Conservation (phyloP, 768 basidiomycete species). For the Mycena rebaudengoi region DNA sequence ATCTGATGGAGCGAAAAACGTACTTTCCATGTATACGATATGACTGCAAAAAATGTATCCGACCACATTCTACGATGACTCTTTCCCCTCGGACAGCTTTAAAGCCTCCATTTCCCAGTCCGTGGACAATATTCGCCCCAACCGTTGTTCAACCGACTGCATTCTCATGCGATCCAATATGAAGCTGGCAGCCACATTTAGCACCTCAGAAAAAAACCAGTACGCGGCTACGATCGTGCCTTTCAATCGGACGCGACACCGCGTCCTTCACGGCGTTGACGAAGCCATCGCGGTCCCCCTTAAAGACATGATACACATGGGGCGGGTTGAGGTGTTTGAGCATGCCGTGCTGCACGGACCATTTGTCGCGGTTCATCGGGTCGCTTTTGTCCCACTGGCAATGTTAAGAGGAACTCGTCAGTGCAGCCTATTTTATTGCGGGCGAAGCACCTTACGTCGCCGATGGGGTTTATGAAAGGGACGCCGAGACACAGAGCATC, state of each 20-base stretch:
- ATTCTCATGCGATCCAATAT: conserved; percentile 43
- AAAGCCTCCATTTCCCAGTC: conserved; percentile 40
- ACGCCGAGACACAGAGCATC: conserved; percentile 45
- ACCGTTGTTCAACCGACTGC: conserved; percentile 21
- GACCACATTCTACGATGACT: neutral
- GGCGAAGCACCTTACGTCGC: conserved; percentile 2
- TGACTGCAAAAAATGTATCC: too few relatives aligned
- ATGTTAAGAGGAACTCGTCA: too few relatives aligned
- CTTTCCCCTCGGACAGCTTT: neutral
- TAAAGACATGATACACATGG: conserved; percentile 44
- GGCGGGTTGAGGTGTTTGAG: conserved; percentile 40
- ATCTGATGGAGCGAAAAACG: neutral
- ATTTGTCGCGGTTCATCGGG: conserved; percentile 34
- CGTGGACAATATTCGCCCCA: conserved; percentile 36
- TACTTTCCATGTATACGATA: too few relatives aligned
- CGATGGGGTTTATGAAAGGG: conserved; percentile 47
- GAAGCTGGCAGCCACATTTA: conserved; percentile 28
- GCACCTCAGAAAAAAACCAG: neutral
- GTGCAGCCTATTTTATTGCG: too few relatives aligned
- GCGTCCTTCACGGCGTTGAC: conserved; percentile 37
- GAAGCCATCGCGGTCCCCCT: conserved; percentile 37
- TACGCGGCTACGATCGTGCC: conserved; percentile 20
- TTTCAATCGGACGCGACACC: conserved; percentile 37
- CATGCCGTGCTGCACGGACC: conserved; percentile 43
- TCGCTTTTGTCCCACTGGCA: conserved; percentile 36